Conservation (phyloP, 2,329 filamentous ascomycete genomes). For the Lachnellula arida region DNA sequence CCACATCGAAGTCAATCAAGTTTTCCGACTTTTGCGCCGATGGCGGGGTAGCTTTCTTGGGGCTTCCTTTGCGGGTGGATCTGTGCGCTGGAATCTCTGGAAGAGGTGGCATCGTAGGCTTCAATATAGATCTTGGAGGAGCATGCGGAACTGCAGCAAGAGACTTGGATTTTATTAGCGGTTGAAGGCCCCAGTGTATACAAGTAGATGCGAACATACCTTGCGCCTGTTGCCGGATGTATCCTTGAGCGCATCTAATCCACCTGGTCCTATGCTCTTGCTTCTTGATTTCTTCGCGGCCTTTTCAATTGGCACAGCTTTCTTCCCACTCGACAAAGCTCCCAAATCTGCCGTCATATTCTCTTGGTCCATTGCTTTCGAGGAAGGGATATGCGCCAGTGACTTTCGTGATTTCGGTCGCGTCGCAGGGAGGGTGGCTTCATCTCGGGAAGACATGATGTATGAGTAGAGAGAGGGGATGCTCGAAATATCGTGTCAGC, state of each 20-base stretch:
- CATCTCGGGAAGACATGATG: slow-evolving; percentile 38
- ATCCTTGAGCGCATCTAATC: slow-evolving; percentile 75
- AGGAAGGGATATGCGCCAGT: slow-evolving; percentile 55
- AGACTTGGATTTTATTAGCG: slow-evolving; percentile 23
- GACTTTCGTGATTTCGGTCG: slow-evolving; percentile 61
- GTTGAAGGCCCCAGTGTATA: slow-evolving; percentile 25
- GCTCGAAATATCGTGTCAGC: slow-evolving; percentile 3
- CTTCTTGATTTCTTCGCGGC: slow-evolving; percentile 68
- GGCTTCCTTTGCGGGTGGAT: slow-evolving; percentile 25
- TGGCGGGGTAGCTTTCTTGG: slow-evolving; percentile 27
- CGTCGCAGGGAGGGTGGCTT: slow-evolving; percentile 50
- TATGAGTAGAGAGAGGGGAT: slow-evolving; percentile 15
- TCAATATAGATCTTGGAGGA: slow-evolving; percentile 68
- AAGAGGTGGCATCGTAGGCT: slow-evolving; percentile 66
- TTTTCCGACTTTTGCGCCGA: slow-evolving; percentile 17
- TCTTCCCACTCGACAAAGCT: slow-evolving; percentile 34
- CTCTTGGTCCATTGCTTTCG: slow-evolving; percentile 64
- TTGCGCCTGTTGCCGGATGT: slow-evolving; percentile 73
- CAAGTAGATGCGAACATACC: slow-evolving; percentile 51
- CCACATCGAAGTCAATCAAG: slow-evolving; percentile 28
- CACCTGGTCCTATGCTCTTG: slow-evolving; percentile 93
- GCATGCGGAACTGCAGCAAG: slow-evolving; percentile 34
- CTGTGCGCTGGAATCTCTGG: slow-evolving; percentile 58
- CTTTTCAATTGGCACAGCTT: slow-evolving; percentile 19
- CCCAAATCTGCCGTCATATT: slow-evolving; percentile 68